Conservation (phyloP, 2,329 filamentous ascomycete species). For the Aspergillus sp. region DNA sequence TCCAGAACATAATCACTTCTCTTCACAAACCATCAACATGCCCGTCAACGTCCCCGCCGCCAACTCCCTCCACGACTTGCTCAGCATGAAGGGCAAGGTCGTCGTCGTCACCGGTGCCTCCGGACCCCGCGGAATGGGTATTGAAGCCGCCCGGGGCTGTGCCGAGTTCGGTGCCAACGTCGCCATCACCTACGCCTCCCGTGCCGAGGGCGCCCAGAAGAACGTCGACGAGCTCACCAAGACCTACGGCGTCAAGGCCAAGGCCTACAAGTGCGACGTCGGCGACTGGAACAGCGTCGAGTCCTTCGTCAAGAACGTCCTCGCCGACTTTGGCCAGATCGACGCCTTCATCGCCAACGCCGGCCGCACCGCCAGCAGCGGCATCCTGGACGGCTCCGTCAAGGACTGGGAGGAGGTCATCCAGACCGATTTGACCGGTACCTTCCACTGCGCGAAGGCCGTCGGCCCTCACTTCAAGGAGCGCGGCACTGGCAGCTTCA, state of each 20-base stretch:
- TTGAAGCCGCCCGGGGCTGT: slow-evolving; percentile 64
- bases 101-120: slow-evolving; percentile 51
- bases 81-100: slow-evolving; percentile 50
- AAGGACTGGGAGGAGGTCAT: slow-evolving; percentile 76
- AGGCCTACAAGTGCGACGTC: slow-evolving; percentile 67
- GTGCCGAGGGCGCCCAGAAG: slow-evolving; percentile 62
- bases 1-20: background rate
- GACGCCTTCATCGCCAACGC: slow-evolving; percentile 70
- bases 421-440: slow-evolving; percentile 82
- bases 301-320: slow-evolving; percentile 58
- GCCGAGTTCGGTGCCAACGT: slow-evolving; percentile 65
- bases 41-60: slow-evolving; percentile 38
- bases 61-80: slow-evolving; percentile 39
- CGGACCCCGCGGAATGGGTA: slow-evolving; percentile 67
- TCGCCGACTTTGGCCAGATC: slow-evolving; percentile 69
- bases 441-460: slow-evolving; percentile 81
- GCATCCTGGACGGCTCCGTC: slow-evolving; percentile 67
- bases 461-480: slow-evolving; percentile 77
- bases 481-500: slow-evolving; percentile 62
- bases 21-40: slow-evolving; percentile 27
- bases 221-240: slow-evolving; percentile 62
- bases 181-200: slow-evolving; percentile 66
- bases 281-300: slow-evolving; percentile 57
- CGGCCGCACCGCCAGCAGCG: slow-evolving; percentile 67
- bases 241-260: slow-evolving; percentile 64